Base-by-base conservation (phyloP, 345 rosid genomes). In the Syzygium aromaticum region DNA sequence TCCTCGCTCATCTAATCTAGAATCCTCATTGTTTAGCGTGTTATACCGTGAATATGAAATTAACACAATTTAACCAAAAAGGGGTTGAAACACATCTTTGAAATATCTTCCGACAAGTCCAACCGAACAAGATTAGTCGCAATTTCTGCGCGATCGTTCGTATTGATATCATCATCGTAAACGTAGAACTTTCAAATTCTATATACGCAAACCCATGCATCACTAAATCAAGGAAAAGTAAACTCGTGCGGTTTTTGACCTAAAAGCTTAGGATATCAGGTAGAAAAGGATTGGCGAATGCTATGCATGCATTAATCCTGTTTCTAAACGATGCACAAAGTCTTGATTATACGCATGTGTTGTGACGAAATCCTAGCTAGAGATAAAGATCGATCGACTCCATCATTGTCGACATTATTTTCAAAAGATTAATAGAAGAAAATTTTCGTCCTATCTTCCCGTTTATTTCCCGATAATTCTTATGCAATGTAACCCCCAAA, bases 61-160 rank as follows among this genome's bases (percentile, higher is more conserved):
- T 73, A 73, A 73, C 21, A 7, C 14, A 73, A 40, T 73, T 17
- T 19, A 49, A 73, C 80, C 13, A 10, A 19, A 0, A 19, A 0
- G 23, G 0, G 80, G 8, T 73, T 8, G 14, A 38, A 0, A 73
- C 14, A 0, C 49, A 38, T 73, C 22, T 38, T 73, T 19, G 8
- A 19, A 25, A 38, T 19, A 0, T 38, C 80, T 19, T 73, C 14
- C 25, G 1, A 73, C 25, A 8, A 33, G 43, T 73, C 80, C 25
- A 33, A 9, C 27, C 4, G 11, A 38, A 73, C 80, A 73, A 73
- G 27, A 73, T 33, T 73, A 33, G 49, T 5, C 49, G 4, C 0
- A 38, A 38, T 0, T 5, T 73, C 49, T 9, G 1, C 4, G 25
- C 0, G 7, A 33, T 73, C 27, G 38, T 73, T 73, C 0, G 21